Evolutionary conservation across 768 basidiomycete genomes (phyloP), one percentile per base, ranked within the genome.

Genomic region (Zangia roseola): DNA sequence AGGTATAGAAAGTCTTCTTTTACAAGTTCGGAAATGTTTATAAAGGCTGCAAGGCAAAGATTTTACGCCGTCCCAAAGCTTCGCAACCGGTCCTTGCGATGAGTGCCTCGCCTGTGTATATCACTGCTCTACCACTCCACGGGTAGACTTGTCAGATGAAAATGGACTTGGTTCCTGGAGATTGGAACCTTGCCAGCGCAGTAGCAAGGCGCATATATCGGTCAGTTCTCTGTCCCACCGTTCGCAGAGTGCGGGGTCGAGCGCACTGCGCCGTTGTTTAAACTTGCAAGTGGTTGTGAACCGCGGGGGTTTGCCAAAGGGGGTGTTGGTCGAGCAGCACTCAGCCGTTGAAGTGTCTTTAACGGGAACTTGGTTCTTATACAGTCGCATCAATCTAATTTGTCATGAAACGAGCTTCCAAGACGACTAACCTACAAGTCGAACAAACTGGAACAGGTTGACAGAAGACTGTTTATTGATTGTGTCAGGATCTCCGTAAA

Each of bases 391-490:
- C 33, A 28, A 39, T 28, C 21, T 28, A 3, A 39, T 10, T 16
- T 35, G 14, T 20, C 39, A 36, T 21, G 40, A 48, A 19, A 38
- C 34, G 26, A 31, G 14, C 14, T 21, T 21, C 36, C 52, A 53
- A 31, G 49, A 40, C 45, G 37, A 73, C 90, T 60, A 62, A 88
- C 92, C 91, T 83, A 74, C 94, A 97, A 16, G 94, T 95, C 5
- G 89, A 88, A 61, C 94, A 97, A 34, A 95, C 91, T 1, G 94
- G 91, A 14, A 92, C 81, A 3, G 94, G 94, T 58, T 90, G 83
- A 61, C 94, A 97, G 68, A 95, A 97, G 60, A 97, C 94, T 97
- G 58, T 28, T 24, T 26, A 48, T 20, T 5, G 25, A 30, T n/a
- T n/a, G n/a, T 37, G 21, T 65, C 13, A 67, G 54, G 39, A 46